Evolutionary conservation across 768 basidiomycete genomes (phyloP), one percentile per base, ranked within the genome.

Genomic region (Suillus subalutaceus): DNA sequence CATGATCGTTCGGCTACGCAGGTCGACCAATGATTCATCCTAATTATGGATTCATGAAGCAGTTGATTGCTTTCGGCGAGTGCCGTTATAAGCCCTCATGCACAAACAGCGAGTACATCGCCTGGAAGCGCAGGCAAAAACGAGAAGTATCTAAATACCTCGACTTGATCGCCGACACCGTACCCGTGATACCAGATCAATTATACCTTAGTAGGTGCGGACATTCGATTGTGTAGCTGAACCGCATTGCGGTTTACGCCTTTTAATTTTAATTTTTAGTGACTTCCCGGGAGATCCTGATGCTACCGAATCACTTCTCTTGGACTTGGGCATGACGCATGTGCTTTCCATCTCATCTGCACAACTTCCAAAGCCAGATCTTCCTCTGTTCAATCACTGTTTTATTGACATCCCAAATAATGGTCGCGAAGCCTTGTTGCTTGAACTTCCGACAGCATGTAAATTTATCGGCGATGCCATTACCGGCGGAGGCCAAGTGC

Each of bases 41-140:
- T 9, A 82, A 83, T 50, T 82, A 79, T 65, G 82, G 82, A 43
- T 90, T 90, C 71, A 72, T 87, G 71, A 88, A 81, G 67, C 88
- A 90, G 66, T 80, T 90, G 26, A 79, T 87, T 46, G 76, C 79
- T 1, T 90, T 88, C 67, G 79, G 75, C 35, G 80, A 83, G 13
- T 88, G 88, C 67, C 74, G 78, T 48, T 87, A 83, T 70, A 74
- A 78, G 26, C 83, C 85, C 0, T 79, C 78, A 1, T 78, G 77
- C 32, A 72, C 74, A 0, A 80, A 86, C 65, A 64, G 77, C 3
- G 78, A 77, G 23, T 90, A 90, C 66, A 80, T 81, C 5, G 74
- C 83, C n/a, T 90, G 88, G 88, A 87, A 84, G 70, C 82, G 86
- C 15, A 77, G 81, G 38, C 83, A 85, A 65, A 79, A 80, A 58